Conservation (phyloP, 371 early-diverging fungal genomes). For the Phascolomyces articulosus region DNA sequence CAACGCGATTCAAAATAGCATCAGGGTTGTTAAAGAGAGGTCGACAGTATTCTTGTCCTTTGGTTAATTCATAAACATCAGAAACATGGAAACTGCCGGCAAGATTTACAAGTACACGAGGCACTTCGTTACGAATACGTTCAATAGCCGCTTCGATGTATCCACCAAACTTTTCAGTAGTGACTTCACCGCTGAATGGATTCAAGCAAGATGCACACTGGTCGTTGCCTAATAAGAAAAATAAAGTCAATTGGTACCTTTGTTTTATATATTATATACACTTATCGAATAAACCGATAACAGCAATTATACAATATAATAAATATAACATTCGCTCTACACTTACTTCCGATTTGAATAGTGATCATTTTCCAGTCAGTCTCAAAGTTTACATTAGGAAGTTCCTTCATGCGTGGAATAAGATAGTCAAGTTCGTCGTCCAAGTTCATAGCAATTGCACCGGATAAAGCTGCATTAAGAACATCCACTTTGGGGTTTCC, state of each 20-base stretch:
- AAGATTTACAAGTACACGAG: conserved; percentile 15
- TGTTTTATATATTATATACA: too few species aligned
- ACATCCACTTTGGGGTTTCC: too few species aligned
- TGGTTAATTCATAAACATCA: conserved; percentile 12
- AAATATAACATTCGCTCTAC: too few species aligned
- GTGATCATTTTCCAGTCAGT: conserved; percentile 50
- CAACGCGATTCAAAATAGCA: conserved; percentile 11
- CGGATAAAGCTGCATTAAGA: conserved; percentile 47
- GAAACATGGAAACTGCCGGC: conserved; percentile 20
- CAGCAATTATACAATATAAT: too few species aligned
- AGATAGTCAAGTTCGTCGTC: conserved; percentile 39
- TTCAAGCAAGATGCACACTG: conserved; percentile 22
- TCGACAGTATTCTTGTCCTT: conserved; percentile 16
- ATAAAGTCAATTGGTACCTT: too few species aligned
- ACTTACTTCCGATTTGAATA: conserved; percentile 41
- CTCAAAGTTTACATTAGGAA: conserved; percentile 17
- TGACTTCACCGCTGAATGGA: conserved; percentile 3
- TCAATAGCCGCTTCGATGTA: conserved; percentile 16
- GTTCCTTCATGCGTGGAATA: conserved; percentile 25
- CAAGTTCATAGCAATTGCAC: conserved; percentile 36
- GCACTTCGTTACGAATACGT: conserved; percentile 12
- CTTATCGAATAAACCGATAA: too few species aligned
- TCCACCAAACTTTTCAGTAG: conserved; percentile 13
- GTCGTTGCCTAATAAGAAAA: too few species aligned
- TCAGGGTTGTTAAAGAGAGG: not conserved